phyloP scores from a whole-genome alignment of 331 rosid species.

The Ulmus americana region DNA sequence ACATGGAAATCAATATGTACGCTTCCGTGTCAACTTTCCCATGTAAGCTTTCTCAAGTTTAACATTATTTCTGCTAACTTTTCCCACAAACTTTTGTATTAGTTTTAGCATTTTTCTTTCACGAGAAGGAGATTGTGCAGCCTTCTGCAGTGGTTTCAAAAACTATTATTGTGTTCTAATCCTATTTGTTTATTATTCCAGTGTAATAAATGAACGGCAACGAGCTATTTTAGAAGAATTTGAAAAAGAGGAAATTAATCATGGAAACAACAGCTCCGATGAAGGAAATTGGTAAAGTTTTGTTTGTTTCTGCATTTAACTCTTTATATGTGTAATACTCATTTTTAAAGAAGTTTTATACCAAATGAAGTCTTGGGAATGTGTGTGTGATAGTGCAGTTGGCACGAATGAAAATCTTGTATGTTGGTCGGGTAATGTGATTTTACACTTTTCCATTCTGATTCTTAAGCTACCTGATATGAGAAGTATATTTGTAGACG shows the following conservation, averaged over 20 bases:
- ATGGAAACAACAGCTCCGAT: slow-evolving; percentile 33
- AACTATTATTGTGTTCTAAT: no score
- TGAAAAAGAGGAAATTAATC: slow-evolving; percentile 68
- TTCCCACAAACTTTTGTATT: neutral
- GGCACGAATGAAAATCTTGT: neutral
- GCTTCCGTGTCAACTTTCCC: slow-evolving; percentile 68
- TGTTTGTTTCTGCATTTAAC: neutral
- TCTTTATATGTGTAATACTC: neutral
- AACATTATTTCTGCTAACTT: neutral
- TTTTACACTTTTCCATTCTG: neutral
- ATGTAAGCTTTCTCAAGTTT: slow-evolving; percentile 33
- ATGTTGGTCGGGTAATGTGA: neutral
- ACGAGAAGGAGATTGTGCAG: neutral
- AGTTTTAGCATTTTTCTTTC: neutral
- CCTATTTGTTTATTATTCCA: slow-evolving; percentile 8
- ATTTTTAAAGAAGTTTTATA: neutral
- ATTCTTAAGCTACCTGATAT: neutral
- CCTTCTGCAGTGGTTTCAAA: neutral
- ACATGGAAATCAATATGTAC: slow-evolving; percentile 86
- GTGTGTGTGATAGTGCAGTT: neutral
- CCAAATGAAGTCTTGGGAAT: neutral
- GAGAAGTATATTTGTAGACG: neutral
- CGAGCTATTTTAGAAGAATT: slow-evolving; percentile 82
- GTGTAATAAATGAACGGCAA: slow-evolving; percentile 66
- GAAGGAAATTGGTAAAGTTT: slow-evolving; percentile 62